Evolutionary conservation across 2,329 filamentous ascomycete species (phyloP).

Genomic region (Microcyclosporella mali): DNA sequence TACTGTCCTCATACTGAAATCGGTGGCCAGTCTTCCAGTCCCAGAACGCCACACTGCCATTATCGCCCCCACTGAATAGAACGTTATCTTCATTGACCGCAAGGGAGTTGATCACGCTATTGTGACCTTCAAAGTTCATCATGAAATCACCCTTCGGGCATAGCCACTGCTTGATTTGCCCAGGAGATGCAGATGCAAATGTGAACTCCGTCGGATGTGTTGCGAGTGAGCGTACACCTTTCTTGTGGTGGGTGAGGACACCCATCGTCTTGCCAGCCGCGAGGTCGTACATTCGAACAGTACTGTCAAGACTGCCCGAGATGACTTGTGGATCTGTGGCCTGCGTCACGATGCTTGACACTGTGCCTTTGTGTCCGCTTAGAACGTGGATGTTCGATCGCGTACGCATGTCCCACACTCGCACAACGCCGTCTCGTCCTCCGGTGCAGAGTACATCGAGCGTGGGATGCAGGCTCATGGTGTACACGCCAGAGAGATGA

Average conservation of each 20-base stretch:
- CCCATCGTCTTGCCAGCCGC: slow-evolving; percentile 95
- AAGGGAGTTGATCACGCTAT: slow-evolving; percentile 90
- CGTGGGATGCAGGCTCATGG: slow-evolving; percentile 84
- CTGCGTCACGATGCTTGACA: slow-evolving; percentile 84
- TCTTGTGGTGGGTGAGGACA: slow-evolving; percentile 96
- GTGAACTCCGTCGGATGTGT: slow-evolving; percentile 91
- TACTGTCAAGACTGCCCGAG: slow-evolving; percentile 83
- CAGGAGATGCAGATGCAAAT: slow-evolving; percentile 85
- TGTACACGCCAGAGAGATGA: slow-evolving; percentile 92
- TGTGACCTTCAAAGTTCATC: slow-evolving; percentile 97
- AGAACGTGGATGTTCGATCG: slow-evolving; percentile 93
- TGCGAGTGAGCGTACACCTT: slow-evolving; percentile 79
- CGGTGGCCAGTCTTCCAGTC: slow-evolving; percentile 96
- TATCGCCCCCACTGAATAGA: slow-evolving; percentile 89
- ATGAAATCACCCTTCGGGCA: slow-evolving; percentile 97
- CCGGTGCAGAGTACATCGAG: slow-evolving; percentile 92
- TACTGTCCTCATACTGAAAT: slow-evolving; percentile 84
- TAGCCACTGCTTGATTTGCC: slow-evolving; percentile 98
- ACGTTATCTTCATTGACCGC: slow-evolving; percentile 93
- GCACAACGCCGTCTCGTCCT: slow-evolving; percentile 84
- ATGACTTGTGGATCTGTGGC: slow-evolving; percentile 96
- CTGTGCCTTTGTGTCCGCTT: slow-evolving; percentile 81
- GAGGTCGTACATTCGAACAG: slow-evolving; percentile 88
- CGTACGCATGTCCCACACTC: slow-evolving; percentile 98
- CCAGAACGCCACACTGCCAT: slow-evolving; percentile 96